These are phyloP conservation scores for Solanum piurae DNA, from an alignment of 257 asterid genomes.

Conservation along the genomic window DNA sequence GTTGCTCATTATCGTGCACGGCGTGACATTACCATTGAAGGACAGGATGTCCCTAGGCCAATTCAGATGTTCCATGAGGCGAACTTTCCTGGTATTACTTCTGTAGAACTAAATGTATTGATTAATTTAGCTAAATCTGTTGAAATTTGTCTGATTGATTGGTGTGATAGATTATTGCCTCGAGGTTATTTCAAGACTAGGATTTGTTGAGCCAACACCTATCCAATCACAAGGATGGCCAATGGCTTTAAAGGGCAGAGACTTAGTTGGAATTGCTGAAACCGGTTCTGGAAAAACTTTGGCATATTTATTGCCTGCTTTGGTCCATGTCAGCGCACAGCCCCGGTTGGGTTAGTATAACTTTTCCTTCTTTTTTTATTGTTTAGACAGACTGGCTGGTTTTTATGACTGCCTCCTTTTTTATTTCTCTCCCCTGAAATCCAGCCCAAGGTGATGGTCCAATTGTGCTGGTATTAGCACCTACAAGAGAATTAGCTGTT, in stretches of 20 bases:
- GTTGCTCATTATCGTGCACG: slow-evolving; percentile 54
- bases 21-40: slow-evolving; percentile 71
- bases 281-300: slow-evolving; percentile 94
- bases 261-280: slow-evolving; percentile 87
- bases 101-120: background rate
- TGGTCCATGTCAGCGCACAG: slow-evolving; percentile 85
- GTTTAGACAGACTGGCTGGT: background rate
- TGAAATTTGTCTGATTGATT: slow-evolving; percentile 10
- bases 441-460: slow-evolving; percentile 88
- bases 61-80: slow-evolving; percentile 75
- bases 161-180: slow-evolving; percentile 58
- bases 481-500: slow-evolving; percentile 90
- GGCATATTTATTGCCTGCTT: slow-evolving; percentile 77
- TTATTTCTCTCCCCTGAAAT: background rate
- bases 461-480: slow-evolving; percentile 70
- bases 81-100: slow-evolving; percentile 61
- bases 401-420: background rate
- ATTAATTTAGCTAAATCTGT: background rate
- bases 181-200: slow-evolving; percentile 64
- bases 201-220: slow-evolving; percentile 84
- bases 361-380: background rate
- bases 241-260: slow-evolving; percentile 91
- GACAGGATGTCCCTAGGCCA: slow-evolving; percentile 75
- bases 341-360: slow-evolving; percentile 60
- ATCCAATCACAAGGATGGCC: slow-evolving; percentile 98